A percentile compares a stretch with the other conserved stretches of the same genome.
Conservation (phyloP, 1,284 basidiomycete genomes). For the Trichosporon sp. region DNA sequence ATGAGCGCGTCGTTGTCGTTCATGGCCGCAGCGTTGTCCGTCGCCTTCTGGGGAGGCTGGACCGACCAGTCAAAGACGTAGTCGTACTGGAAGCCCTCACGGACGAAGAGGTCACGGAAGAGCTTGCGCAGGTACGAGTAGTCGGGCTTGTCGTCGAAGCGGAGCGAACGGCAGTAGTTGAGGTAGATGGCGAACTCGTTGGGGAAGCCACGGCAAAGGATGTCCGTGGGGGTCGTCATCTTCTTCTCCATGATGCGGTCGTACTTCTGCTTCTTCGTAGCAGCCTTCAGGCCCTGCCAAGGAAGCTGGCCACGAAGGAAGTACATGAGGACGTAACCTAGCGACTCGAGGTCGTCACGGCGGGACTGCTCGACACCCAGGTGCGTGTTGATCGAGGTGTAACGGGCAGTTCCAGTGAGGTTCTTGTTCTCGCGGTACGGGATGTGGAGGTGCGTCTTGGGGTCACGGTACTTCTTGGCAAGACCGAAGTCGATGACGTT, state of each 20-base stretch:
- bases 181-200: constrained; percentile 97
- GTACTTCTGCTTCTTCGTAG: constrained; percentile 99
- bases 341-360: constrained; percentile 90
- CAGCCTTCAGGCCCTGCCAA: constrained; percentile 97
- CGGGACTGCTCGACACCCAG: constrained; percentile 95
- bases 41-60: constrained; percentile 50
- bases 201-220: constrained; percentile 92
- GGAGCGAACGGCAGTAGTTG: constrained; percentile 92
- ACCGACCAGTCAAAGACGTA: constrained; percentile 98
- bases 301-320: constrained; percentile 93
- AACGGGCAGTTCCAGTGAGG: constrained; percentile 94
- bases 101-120: constrained; percentile 94
- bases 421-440: constrained; percentile 99
- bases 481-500: constrained; percentile 99
- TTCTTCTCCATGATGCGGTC: constrained; percentile 98
- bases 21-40: background rate
- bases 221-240: constrained; percentile 97
- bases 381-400: constrained; percentile 99
- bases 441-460: constrained; percentile 98
- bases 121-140: constrained; percentile 97
- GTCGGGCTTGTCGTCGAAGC: constrained; percentile 97
- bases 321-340: constrained; percentile 95
- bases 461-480: constrained; percentile 99
- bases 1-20: constrained; percentile 9
- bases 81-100: constrained; percentile 95